Conservation (phyloP, 2,329 filamentous ascomycete genomes). For the Microdochium trichocladiopsis region DNA sequence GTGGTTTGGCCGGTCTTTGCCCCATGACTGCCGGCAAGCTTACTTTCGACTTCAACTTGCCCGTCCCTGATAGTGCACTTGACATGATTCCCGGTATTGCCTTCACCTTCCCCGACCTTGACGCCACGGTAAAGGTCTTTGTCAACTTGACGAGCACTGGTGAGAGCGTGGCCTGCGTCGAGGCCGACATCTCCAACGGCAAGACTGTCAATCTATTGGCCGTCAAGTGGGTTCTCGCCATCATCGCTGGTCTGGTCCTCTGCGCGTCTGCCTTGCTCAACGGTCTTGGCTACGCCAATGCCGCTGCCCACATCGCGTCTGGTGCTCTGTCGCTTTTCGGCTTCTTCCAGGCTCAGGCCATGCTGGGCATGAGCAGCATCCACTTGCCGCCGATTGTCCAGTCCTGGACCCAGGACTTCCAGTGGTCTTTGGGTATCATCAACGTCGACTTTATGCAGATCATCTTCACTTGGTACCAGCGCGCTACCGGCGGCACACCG, state of each 20-base stretch:
- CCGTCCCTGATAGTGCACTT: constrained; percentile 46
- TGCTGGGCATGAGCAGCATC: constrained; percentile 72
- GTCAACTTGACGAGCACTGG: constrained; percentile 58
- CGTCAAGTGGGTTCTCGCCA: constrained; percentile 73
- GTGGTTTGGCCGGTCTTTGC: constrained; percentile 68
- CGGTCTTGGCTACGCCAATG: constrained; percentile 78
- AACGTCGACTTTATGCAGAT: constrained; percentile 68
- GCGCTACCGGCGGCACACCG: constrained; percentile 72
- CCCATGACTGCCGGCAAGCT: constrained; percentile 85
- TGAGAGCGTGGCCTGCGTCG: constrained; percentile 65
- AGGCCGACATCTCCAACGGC: constrained; percentile 74
- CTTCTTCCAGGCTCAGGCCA: constrained; percentile 82
- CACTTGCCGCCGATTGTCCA: constrained; percentile 72
- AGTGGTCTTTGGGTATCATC: constrained; percentile 90
- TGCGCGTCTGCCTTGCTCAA: constrained; percentile 75
- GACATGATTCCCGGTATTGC: constrained; percentile 66
- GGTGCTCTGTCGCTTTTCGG: constrained; percentile 79
- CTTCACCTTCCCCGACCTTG: constrained; percentile 76
- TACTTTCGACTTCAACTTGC: constrained; percentile 62
- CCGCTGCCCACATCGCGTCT: constrained; percentile 77
- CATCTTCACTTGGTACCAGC: constrained; percentile 84
- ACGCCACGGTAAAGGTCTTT: constrained; percentile 67
- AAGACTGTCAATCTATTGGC: constrained; percentile 76
- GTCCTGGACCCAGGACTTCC: constrained; percentile 86
- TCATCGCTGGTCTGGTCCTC: constrained; percentile 70